These are phyloP conservation scores for Malassezia yamatoensis DNA, from an alignment of 1,284 basidiomycete species.

Conservation along the genomic window DNA sequence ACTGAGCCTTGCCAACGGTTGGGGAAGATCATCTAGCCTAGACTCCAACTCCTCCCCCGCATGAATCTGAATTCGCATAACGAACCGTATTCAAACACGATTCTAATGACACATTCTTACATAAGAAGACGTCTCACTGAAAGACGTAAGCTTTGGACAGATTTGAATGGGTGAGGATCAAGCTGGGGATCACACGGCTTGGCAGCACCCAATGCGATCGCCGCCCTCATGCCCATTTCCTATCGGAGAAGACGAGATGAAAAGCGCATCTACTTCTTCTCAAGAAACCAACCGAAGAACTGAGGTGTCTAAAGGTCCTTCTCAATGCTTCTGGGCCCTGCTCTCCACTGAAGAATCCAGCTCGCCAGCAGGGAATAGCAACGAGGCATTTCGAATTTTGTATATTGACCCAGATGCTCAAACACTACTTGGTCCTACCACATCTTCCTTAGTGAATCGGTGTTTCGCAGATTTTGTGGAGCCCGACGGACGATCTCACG, in stretches of 20 bases:
- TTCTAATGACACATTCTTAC: not conserved
- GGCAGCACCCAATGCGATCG: not conserved
- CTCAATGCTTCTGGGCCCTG: conserved; percentile 14
- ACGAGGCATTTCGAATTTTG: not conserved
- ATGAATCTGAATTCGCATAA: conserved; percentile 19
- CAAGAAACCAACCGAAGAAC: too few species aligned
- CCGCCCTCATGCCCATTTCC: not conserved
- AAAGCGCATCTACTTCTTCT: too few species aligned
- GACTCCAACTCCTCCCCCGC: not conserved
- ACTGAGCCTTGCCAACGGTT: conserved; percentile 19
- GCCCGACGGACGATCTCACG: conserved; percentile 62
- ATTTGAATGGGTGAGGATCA: not conserved
- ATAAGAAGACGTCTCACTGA: not conserved
- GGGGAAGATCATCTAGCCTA: not conserved
- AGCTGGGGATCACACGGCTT: not conserved
- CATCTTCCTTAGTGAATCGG: conserved; percentile 60
- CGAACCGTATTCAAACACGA: not conserved
- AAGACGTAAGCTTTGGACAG: not conserved
- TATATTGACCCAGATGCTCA: conserved; percentile 79
- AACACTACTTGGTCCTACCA: conserved; percentile 64
- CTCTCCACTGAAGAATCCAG: not conserved
- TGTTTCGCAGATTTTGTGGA: conserved; percentile 77
- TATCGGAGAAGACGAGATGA: not conserved
- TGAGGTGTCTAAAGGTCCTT: too few species aligned
- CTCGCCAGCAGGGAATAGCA: not conserved